These are phyloP conservation scores for Penicillium concentricum DNA, from an alignment of 2,329 filamentous ascomycete genomes.

Conservation along the genomic window DNA sequence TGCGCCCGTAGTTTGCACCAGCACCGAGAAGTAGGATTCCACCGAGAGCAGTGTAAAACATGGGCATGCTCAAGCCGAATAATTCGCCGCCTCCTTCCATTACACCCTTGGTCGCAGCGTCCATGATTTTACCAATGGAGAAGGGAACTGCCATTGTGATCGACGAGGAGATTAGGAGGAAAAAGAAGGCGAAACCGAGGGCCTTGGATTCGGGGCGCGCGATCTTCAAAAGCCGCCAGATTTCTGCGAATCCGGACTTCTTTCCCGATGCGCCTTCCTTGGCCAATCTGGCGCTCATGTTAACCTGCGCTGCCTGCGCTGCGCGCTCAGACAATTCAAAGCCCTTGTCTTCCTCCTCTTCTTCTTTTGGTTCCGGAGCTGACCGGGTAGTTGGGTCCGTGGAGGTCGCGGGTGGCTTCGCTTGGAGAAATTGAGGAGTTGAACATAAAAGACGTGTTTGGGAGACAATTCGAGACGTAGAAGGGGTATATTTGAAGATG, in stretches of 20 bases:
- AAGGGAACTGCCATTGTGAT: conserved; percentile 97
- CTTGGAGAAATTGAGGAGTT: conserved; percentile 26
- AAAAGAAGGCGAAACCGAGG: conserved; percentile 74
- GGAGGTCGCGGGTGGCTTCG: conserved; percentile 23
- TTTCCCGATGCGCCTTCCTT: conserved; percentile 66
- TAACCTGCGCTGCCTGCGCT: conserved; percentile 80
- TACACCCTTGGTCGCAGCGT: conserved; percentile 76
- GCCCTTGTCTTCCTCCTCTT: conserved; percentile 57
- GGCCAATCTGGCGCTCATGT: conserved; percentile 80
- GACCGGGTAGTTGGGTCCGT: conserved; percentile 31
- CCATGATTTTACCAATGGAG: conserved; percentile 92
- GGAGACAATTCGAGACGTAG: conserved; percentile 17
- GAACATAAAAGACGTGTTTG: conserved; percentile 31
- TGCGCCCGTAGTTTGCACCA: conserved; percentile 86
- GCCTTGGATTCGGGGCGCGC: conserved; percentile 79
- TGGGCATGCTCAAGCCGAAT: conserved; percentile 78
- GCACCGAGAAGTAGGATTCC: conserved; percentile 78
- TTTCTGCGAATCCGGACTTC: conserved; percentile 67
- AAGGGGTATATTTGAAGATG: conserved; percentile 10
- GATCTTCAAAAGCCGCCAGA: conserved; percentile 85
- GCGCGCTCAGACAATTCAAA: conserved; percentile 80
- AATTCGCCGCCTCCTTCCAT: conserved; percentile 64
- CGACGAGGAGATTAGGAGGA: conserved; percentile 82
- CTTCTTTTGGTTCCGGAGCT: conserved; percentile 39
- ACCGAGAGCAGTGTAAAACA: conserved; percentile 83